These are phyloP conservation scores for Trypanosoma conorhini DNA, from an alignment of 208 protist species.

Conservation along the genomic window DNA sequence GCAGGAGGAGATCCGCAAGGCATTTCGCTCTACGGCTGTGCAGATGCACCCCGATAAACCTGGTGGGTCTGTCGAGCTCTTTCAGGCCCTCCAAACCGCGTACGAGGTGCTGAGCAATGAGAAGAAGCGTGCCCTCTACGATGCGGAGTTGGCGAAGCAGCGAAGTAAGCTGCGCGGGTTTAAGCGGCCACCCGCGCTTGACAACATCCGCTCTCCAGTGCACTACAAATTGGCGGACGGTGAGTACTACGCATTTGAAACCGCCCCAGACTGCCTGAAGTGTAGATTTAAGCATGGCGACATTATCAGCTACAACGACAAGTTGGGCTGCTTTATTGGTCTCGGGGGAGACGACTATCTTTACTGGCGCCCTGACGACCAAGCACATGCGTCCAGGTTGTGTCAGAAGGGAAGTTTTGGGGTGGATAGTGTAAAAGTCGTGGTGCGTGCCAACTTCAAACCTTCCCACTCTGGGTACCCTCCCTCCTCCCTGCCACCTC, in stretches of 20 bases:
- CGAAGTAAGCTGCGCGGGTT: constrained; percentile 52
- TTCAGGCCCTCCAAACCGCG: constrained; percentile 90
- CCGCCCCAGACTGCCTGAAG: constrained; percentile 48
- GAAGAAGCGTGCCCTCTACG: constrained; percentile 94
- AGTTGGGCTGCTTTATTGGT: constrained; percentile 72
- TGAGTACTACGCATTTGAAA: constrained; percentile 80
- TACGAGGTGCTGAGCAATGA: constrained; percentile 96
- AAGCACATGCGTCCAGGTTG: constrained; percentile 58
- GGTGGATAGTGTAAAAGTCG: constrained; percentile 46
- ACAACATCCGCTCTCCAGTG: constrained; percentile 37
- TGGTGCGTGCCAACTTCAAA: constrained; percentile 59
- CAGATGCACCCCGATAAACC: constrained; percentile 83
- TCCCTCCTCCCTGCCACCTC: background rate
- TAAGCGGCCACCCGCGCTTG: constrained; percentile 49
- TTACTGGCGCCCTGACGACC: constrained; percentile 72
- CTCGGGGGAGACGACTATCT: constrained; percentile 68
- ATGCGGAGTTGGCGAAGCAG: constrained; percentile 51
- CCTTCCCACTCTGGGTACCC: background rate
- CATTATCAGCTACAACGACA: constrained; percentile 59
- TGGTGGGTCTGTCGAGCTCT: constrained; percentile 75
- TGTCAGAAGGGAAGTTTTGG: constrained; percentile 70
- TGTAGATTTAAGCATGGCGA: constrained; percentile 78
- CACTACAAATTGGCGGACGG: constrained; percentile 64
- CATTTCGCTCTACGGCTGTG: constrained; percentile 83
- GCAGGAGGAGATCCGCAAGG: constrained; percentile 73